Conservation (phyloP, 2,329 filamentous ascomycete species). For the Fragosphaeria purpurea region DNA sequence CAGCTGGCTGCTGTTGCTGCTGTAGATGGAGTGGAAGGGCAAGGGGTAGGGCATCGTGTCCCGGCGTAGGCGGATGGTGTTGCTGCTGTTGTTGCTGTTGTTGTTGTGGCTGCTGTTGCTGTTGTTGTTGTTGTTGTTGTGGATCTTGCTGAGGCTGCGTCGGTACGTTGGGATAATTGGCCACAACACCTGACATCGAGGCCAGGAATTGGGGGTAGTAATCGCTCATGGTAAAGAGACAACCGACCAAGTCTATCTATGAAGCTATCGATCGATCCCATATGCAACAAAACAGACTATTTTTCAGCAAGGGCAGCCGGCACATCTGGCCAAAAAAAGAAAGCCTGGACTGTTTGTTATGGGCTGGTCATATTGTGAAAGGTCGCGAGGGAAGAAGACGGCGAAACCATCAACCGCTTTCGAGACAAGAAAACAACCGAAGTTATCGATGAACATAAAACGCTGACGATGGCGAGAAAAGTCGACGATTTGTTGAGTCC, state of each 20-base stretch:
- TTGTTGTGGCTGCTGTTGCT: slow-evolving; percentile 3
- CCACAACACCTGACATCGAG: slow-evolving; percentile 37
- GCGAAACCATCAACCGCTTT: too few relatives aligned
- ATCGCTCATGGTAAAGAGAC: slow-evolving; percentile 35
- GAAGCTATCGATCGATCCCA: neutral
- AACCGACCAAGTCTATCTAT: too few relatives aligned
- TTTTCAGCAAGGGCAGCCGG: too few relatives aligned
- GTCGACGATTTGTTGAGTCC: too few relatives aligned
- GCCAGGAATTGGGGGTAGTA: slow-evolving; percentile 47
- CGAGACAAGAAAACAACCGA: too few relatives aligned
- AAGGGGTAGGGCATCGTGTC: slow-evolving; percentile 18
- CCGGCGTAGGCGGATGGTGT: slow-evolving; percentile 21
- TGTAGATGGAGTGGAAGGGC: slow-evolving; percentile 7
- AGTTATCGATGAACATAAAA: too few relatives aligned
- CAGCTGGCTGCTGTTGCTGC: slow-evolving; percentile 21
- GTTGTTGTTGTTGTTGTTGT: slow-evolving; percentile 3
- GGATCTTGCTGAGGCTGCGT: neutral
- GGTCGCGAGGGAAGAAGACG: too few relatives aligned
- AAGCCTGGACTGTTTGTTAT: too few relatives aligned
- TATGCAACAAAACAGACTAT: neutral
- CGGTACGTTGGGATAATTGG: neutral
- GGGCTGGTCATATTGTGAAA: too few relatives aligned
- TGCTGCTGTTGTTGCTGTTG: slow-evolving; percentile 2
- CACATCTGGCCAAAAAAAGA: too few relatives aligned
- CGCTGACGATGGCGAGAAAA: too few relatives aligned